These are phyloP conservation scores for Inonotus obliquus DNA, from an alignment of 1,284 basidiomycete genomes.

Conservation along the genomic window DNA sequence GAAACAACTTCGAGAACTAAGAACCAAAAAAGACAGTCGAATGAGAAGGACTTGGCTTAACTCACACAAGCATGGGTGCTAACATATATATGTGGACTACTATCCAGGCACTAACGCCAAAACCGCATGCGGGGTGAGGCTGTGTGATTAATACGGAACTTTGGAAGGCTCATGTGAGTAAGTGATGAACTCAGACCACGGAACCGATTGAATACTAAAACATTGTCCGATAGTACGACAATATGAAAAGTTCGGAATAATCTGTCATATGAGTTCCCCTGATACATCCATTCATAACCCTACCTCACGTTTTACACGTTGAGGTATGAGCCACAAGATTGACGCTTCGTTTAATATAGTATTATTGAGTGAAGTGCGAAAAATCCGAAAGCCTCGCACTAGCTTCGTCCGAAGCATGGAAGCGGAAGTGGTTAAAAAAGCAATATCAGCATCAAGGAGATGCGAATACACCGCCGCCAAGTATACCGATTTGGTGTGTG, in stretches of 20 bases:
- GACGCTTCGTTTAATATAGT: neutral
- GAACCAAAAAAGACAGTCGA: neutral
- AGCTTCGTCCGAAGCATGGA: neutral
- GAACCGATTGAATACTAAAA: neutral
- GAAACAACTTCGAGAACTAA: neutral
- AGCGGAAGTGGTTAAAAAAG: neutral
- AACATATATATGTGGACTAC: neutral
- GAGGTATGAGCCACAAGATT: neutral
- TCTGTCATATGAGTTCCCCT: neutral
- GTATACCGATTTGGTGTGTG: neutral
- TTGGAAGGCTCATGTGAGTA: neutral
- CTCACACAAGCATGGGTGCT: neutral
- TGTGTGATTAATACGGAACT: neutral
- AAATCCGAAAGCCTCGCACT: neutral
- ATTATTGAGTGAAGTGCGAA: neutral
- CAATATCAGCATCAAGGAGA: too few species aligned
- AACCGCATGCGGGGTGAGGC: neutral
- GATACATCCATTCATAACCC: neutral
- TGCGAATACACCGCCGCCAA: neutral
- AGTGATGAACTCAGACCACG: neutral
- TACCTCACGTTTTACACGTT: neutral
- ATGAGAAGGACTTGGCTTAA: neutral
- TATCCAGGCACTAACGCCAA: too few species aligned
- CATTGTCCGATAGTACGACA: neutral
- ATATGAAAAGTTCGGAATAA: neutral